A percentile compares a stretch with the other conserved stretches of the same genome.
These are phyloP conservation scores for Fusarium subglutinans DNA, from an alignment of 2,329 filamentous ascomycete genomes.

Conservation along the genomic window DNA sequence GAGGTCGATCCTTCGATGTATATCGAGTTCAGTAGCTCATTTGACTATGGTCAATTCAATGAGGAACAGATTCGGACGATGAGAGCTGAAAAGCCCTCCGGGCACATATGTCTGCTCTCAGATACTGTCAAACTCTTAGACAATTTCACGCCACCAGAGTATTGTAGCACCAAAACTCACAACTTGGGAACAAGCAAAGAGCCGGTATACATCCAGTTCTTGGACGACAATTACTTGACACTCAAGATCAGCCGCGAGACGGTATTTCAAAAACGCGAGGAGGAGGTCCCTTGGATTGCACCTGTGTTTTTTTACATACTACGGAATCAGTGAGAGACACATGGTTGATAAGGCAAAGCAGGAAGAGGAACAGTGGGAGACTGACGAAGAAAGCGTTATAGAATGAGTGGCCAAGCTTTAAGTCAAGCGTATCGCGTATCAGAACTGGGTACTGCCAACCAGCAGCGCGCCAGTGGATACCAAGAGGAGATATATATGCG, in stretches of 20 bases:
- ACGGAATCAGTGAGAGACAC: neutral
- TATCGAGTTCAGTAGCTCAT: neutral
- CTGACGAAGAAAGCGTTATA: neutral
- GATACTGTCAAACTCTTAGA: fast-evolving
- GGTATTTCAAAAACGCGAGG: neutral
- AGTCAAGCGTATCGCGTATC: neutral
- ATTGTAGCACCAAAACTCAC: neutral
- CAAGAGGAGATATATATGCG: too few species aligned
- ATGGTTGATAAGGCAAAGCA: neutral
- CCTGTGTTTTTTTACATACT: neutral
- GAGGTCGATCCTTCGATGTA: neutral
- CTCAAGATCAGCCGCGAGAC: neutral
- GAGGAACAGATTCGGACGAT: neutral
- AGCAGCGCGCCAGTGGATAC: too few species aligned
- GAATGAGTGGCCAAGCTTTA: neutral
- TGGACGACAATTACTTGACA: neutral
- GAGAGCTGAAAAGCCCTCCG: neutral
- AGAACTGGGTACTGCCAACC: too few species aligned
- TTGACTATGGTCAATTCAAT: neutral
- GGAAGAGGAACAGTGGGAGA: neutral
- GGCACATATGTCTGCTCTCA: neutral
- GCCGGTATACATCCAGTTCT: neutral
- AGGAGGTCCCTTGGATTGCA: neutral
- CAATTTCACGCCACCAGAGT: neutral
- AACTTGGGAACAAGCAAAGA: fast-evolving